Evolutionary conservation across 805 yeast genomes (phyloP), one percentile per base, ranked within the genome.

Genomic region (Myxozyma nipponensis): DNA sequence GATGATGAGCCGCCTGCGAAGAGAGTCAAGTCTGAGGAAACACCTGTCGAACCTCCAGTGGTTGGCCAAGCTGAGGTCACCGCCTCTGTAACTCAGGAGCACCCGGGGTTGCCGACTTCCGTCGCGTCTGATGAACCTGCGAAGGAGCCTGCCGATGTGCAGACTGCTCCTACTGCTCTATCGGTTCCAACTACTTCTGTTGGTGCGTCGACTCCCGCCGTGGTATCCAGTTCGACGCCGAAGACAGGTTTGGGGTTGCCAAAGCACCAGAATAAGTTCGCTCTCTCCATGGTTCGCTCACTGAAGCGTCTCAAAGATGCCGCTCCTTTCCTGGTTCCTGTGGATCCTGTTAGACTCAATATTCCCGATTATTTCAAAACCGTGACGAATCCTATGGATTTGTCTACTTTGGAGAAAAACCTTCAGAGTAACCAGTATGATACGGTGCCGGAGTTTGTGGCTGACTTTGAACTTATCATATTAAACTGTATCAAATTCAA

Each of bases 281-380:
- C 91, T 1, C 60, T 79, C 18, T 84, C 86, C 56, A 79, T 90
- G 1, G 75, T 93, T 44, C 86, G 90, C 62, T 90, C 95, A 10
- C 83, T 93, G 55, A 88, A 86, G 67, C 74, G 98, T 55, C 76
- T 91, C 63, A 87, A 89, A 68, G 98, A 93, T 69, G 95, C 98
- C 1, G 80, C 75, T 15, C 98, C 98, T 1, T 93, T 93, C 65
- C 65, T 87, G 40, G 79, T 74, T 45, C 98, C 98, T 0, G 98
- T 93, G 19, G 98, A 93, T 66, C 85, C 79, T 2, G 83, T 84
- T 43, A 88, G 86, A 65, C 78, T 88, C 54, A 88, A 90, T 63
- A 86, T 93, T 49, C 98, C 98, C 2, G 81, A 85, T 57, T 93
- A 93, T 67, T 87, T 83, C 67, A 89, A 88, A 62, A 81, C 79